Evolutionary conservation across 768 basidiomycete genomes (phyloP).

Genomic region (Candolleomyces efflorescens): DNA sequence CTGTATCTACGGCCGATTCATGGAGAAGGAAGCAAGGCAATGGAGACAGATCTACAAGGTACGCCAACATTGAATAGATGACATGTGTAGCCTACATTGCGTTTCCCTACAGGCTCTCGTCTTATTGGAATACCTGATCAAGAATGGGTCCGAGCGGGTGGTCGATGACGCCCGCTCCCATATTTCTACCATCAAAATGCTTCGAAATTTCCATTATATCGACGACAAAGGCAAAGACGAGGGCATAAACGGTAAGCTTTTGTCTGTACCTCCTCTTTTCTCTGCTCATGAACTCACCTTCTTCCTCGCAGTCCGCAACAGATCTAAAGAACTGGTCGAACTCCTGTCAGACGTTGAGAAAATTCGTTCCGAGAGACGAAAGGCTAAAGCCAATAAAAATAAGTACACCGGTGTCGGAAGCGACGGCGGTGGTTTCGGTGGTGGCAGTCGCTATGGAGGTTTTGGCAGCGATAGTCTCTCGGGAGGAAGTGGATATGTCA

Average conservation of each 20-base stretch:
- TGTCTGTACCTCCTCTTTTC: neutral
- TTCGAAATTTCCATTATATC: conserved; percentile 96
- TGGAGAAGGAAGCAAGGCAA: conserved; percentile 97
- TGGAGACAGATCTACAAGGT: conserved; percentile 99
- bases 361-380: conserved; percentile 84
- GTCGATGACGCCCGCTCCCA: conserved; percentile 97
- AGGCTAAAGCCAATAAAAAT: conserved; percentile 85
- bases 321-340: conserved; percentile 89
- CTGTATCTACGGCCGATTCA: conserved; percentile 88
- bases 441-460: conserved; percentile 38
- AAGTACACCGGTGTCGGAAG: conserved; percentile 90
- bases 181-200: conserved; percentile 94
- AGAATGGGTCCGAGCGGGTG: conserved; percentile 95
- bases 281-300: neutral
- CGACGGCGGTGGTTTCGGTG: conserved; percentile 52
- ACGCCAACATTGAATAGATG: conserved; percentile 8
- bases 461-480: conserved; percentile 41
- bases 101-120: conserved; percentile 64
- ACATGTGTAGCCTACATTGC: neutral
- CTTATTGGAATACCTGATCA: conserved; percentile 92
- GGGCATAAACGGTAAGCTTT: conserved; percentile 84
- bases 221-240: conserved; percentile 99
- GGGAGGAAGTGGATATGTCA: conserved; percentile 19
- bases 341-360: conserved; percentile 87
- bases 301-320: conserved; percentile 74